Percentiles rank a stretch among this genome's conserved stretches.
Evolutionary conservation across 495 filamentous ascomycete species (phyloP).

Genomic region (Neurospora hispaniola): DNA sequence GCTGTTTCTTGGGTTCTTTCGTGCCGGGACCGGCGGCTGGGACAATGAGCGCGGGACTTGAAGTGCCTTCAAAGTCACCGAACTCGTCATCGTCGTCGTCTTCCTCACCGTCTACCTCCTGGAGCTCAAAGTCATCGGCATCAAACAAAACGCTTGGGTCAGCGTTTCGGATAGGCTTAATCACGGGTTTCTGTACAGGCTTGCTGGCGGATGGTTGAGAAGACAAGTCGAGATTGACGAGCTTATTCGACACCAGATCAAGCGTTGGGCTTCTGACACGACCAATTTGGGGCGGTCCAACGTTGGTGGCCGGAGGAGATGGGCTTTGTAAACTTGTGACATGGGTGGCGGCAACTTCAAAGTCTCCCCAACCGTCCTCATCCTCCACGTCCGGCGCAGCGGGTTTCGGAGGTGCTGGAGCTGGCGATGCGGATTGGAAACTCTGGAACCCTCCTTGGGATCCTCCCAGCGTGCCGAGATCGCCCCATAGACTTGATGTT

Average conservation of each 20-base stretch:
- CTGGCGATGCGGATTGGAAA: neutral
- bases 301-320: neutral
- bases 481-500: slow-evolving; percentile 8
- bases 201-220: slow-evolving; percentile 10
- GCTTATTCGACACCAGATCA: slow-evolving; percentile 34
- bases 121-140: slow-evolving; percentile 35
- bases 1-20: slow-evolving; percentile 15
- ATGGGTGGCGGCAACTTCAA: slow-evolving; percentile 43
- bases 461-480: slow-evolving; percentile 8
- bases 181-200: slow-evolving; percentile 9
- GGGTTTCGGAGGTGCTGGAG: neutral
- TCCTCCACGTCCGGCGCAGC: slow-evolving; percentile 28
- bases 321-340: neutral
- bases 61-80: slow-evolving; percentile 36
- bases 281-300: slow-evolving; percentile 17
- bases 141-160: slow-evolving; percentile 40
- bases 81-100: slow-evolving; percentile 40
- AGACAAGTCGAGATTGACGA: slow-evolving; percentile 23
- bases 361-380: slow-evolving; percentile 69
- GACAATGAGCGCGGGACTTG: neutral
- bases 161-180: slow-evolving; percentile 10
- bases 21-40: slow-evolving; percentile 6
- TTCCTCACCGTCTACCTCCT: slow-evolving; percentile 10
- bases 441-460: slow-evolving; percentile 1
- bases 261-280: slow-evolving; percentile 31